Conservation (phyloP, 371 early-diverging fungal genomes). For the Choanephora cucurbitarum region DNA sequence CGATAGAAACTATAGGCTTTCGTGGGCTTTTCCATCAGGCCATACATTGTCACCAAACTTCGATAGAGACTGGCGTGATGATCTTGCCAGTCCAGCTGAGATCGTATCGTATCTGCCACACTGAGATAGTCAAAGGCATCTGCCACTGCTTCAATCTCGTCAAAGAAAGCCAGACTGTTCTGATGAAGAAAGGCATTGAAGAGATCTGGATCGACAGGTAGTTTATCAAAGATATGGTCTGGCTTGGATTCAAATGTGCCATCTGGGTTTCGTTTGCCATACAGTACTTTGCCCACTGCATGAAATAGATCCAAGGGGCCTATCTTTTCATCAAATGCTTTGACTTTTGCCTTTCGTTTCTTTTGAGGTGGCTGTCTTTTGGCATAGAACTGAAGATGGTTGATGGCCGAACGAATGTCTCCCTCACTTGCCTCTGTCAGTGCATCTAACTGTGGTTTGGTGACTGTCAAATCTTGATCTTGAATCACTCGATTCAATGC, state of each 20-base stretch:
- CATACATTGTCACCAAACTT: slow-evolving; percentile 24
- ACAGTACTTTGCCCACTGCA: slow-evolving; percentile 45
- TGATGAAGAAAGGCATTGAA: slow-evolving; percentile 32
- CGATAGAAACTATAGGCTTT: not conserved
- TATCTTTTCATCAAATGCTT: slow-evolving; percentile 12
- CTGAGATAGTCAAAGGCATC: slow-evolving; percentile 19
- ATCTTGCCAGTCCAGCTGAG: slow-evolving; percentile 26
- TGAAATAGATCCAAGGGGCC: slow-evolving; percentile 37
- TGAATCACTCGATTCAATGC: slow-evolving; percentile 11
- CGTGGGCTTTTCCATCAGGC: slow-evolving; percentile 23
- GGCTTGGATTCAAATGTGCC: slow-evolving; percentile 32
- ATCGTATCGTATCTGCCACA: slow-evolving; percentile 30
- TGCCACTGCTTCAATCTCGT: slow-evolving; percentile 20
- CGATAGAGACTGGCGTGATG: slow-evolving; percentile 2
- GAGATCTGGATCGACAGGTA: slow-evolving; percentile 21
- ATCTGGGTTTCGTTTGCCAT: slow-evolving; percentile 33
- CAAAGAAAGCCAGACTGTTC: slow-evolving; percentile 24
- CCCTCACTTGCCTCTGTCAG: slow-evolving; percentile 33
- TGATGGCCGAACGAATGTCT: slow-evolving; percentile 46
- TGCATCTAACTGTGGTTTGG: slow-evolving; percentile 8
- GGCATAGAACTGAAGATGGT: slow-evolving; percentile 38
- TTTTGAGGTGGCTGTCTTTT: not conserved
- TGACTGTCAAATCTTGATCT: slow-evolving; percentile 7
- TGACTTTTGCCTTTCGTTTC: slow-evolving; percentile 9
- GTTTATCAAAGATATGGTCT: slow-evolving; percentile 29